Percentiles rank a stretch among this genome's conserved stretches.
These are phyloP conservation scores for Umbelopsis sp. DNA, from an alignment of 192 early-diverging fungal species.

Conservation along the genomic window DNA sequence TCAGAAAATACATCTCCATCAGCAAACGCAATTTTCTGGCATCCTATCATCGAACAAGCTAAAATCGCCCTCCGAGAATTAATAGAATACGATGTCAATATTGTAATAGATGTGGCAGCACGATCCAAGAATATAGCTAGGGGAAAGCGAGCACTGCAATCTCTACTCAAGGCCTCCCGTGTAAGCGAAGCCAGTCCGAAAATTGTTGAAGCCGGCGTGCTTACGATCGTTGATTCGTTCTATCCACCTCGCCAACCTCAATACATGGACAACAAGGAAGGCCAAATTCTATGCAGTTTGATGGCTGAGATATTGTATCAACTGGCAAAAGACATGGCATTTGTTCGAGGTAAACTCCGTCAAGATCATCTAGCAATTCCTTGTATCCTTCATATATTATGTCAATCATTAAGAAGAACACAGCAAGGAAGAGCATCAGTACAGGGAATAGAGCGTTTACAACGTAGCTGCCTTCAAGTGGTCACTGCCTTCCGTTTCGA, in stretches of 20 bases:
- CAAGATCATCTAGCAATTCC: neutral
- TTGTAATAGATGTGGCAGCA: neutral
- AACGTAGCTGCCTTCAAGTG: neutral
- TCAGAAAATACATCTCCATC: neutral
- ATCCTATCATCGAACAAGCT: constrained; percentile 4
- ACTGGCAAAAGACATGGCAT: constrained; percentile 11
- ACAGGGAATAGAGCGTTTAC: neutral
- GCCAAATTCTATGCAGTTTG: neutral
- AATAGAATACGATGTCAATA: neutral
- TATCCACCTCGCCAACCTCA: neutral
- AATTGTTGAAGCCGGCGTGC: constrained; percentile 1
- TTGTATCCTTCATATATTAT: constrained; percentile 1
- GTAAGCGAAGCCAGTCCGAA: neutral
- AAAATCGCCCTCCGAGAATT: neutral
- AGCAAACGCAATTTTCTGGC: neutral
- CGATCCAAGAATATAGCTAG: neutral
- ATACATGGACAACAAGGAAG: neutral
- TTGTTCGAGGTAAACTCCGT: constrained; percentile 1
- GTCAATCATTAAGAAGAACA: neutral
- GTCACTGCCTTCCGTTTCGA: constrained; percentile 10
- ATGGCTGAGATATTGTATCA: constrained; percentile 9
- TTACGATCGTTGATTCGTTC: neutral
- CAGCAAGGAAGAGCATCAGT: neutral
- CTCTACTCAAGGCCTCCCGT: neutral
- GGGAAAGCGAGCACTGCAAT: constrained; percentile 1